Percentiles rank a stretch among this genome's conserved stretches.
Conservation (phyloP, 345 rosid genomes). For the Aquilaria malaccensis region DNA sequence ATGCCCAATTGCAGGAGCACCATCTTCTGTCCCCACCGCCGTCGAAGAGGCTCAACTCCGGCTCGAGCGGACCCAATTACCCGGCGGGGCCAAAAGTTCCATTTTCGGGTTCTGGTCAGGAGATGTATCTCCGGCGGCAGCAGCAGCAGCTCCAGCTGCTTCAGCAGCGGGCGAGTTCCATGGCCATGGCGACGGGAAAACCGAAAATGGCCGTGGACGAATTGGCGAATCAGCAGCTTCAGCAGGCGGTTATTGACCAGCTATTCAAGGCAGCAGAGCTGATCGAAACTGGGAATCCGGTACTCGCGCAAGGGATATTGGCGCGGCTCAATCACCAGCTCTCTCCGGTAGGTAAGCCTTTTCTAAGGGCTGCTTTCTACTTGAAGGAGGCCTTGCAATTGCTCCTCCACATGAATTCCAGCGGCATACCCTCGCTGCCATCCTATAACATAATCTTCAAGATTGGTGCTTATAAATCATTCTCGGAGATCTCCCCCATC, state of each 20-base stretch:
- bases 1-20: conserved; percentile 37
- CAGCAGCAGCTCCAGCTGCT: conserved; percentile 34
- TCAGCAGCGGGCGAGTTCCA: conserved; percentile 27
- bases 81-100: conserved; percentile 22
- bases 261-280: conserved; percentile 85
- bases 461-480: conserved; percentile 76
- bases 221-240: conserved; percentile 55
- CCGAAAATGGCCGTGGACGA: conserved; percentile 34
- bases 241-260: conserved; percentile 64
- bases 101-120: conserved; percentile 40
- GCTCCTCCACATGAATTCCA: conserved; percentile 30
- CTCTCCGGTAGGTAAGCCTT: conserved; percentile 70
- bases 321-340: conserved; percentile 99
- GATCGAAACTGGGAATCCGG: conserved; percentile 63
- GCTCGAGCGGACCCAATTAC: conserved; percentile 27
- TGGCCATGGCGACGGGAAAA: conserved; percentile 20
- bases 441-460: conserved; percentile 49
- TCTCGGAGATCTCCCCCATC: conserved; percentile 83
- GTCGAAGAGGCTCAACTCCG: conserved; percentile 34
- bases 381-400: conserved; percentile 70
- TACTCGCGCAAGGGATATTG: conserved; percentile 99
- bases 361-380: conserved; percentile 71
- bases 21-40: conserved; percentile 41
- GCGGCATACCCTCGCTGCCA: conserved; percentile 21
- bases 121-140: conserved; percentile 33